Percentiles rank a stretch among this genome's conserved stretches.
phyloP scores from a whole-genome alignment of 2,329 filamentous ascomycete species.

The Fusarium newnesense region DNA sequence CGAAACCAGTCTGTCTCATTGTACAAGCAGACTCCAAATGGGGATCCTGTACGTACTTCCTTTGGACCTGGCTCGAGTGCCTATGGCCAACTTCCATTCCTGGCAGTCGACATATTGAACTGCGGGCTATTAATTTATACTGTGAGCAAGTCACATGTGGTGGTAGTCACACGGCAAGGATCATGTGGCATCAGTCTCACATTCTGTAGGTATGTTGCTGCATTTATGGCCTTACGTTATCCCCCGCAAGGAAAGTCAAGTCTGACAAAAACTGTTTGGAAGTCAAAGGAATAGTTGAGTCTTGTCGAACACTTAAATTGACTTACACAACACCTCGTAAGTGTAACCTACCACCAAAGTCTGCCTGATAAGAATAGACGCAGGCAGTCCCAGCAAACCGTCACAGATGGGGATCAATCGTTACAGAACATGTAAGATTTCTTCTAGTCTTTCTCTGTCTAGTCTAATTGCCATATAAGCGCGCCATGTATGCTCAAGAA shows the following conservation, averaged over 20 bases:
- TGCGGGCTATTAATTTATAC: neutral
- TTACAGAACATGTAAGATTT: slow-evolving; percentile 2
- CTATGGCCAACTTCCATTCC: neutral
- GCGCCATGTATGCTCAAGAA: slow-evolving; percentile 35
- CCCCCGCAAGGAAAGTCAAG: neutral
- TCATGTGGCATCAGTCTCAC: slow-evolving; percentile 1
- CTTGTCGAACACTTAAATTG: neutral
- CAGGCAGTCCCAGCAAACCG: neutral
- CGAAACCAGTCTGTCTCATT: neutral
- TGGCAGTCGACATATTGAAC: neutral
- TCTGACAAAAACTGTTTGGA: neutral
- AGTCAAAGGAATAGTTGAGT: neutral
- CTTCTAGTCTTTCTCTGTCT: slow-evolving; percentile 32
- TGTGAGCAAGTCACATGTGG: neutral
- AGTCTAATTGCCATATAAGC: slow-evolving; percentile 35
- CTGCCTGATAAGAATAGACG: neutral
- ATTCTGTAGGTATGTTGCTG: neutral
- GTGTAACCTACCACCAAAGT: neutral
- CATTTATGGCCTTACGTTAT: neutral
- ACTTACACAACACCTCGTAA: neutral
- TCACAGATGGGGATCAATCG: neutral
- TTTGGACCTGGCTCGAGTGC: neutral
- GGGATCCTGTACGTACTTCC: neutral
- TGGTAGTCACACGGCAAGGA: neutral
- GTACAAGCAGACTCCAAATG: neutral